Evolutionary conservation across 2,329 filamentous ascomycete genomes (phyloP).

Genomic region (Paecilomyces formosus): DNA sequence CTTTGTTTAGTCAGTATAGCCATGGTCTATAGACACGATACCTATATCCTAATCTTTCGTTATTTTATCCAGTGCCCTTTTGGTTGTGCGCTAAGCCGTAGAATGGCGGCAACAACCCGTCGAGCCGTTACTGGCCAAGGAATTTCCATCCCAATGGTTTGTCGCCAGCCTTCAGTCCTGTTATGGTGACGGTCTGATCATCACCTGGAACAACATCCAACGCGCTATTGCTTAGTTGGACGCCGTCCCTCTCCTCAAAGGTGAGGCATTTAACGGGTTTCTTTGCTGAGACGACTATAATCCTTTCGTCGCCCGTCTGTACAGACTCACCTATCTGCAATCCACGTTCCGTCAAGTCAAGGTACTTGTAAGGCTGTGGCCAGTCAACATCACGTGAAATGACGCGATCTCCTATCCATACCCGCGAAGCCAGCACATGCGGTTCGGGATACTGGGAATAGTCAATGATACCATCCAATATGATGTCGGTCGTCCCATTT

Average conservation of each 20-base stretch:
- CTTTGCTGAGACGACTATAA: constrained; percentile 38
- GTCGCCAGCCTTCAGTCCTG: constrained; percentile 3
- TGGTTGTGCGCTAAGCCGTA: no score
- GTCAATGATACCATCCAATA: constrained; percentile 43
- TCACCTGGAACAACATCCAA: constrained; percentile 54
- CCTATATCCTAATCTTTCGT: no score
- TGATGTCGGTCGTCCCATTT: constrained; percentile 50
- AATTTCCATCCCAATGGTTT: constrained; percentile 2
- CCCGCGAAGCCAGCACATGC: constrained; percentile 46
- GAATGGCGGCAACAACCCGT: no score
- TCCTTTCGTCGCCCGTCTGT: constrained; percentile 9
- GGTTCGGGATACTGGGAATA: constrained; percentile 43
- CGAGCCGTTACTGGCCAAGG: not conserved
- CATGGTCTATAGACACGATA: no score
- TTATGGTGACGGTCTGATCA: constrained; percentile 36
- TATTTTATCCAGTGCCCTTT: no score
- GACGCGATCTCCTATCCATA: constrained; percentile 46
- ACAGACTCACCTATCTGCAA: constrained; percentile 33
- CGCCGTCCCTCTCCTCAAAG: constrained; percentile 50
- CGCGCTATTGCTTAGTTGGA: constrained; percentile 49
- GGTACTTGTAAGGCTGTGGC: constrained; percentile 55
- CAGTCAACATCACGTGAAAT: constrained; percentile 52
- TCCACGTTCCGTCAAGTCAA: constrained; percentile 45
- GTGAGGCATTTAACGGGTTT: constrained; percentile 55
- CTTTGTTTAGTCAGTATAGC: no score